Evolutionary conservation across 345 rosid species (phyloP).

Genomic region (Pistacia vera): DNA sequence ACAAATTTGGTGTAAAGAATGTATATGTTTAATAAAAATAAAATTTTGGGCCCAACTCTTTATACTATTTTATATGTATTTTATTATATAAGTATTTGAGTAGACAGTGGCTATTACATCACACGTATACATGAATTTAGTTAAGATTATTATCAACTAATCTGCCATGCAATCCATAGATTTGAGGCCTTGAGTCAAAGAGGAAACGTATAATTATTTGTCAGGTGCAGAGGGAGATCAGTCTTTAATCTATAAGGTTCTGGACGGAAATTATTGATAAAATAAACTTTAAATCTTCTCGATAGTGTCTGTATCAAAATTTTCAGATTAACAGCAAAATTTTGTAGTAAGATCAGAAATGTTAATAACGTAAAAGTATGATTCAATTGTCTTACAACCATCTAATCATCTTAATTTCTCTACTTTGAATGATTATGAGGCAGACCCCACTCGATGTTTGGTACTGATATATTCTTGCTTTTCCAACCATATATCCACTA

Average conservation of each 20-base stretch:
- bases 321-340: not conserved
- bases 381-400: constrained; percentile 15
- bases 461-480: too few relatives aligned
- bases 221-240: not conserved
- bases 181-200: not conserved
- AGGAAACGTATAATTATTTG: not conserved
- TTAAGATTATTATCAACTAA: too few relatives aligned
- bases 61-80: too few relatives aligned
- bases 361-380: not conserved
- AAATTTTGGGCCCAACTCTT: too few relatives aligned
- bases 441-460: too few relatives aligned
- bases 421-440: too few relatives aligned
- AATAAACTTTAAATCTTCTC: not conserved
- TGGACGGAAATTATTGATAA: not conserved
- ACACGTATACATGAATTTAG: too few relatives aligned
- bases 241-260: not conserved
- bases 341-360: not conserved
- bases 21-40: too few relatives aligned
- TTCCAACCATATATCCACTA: not conserved
- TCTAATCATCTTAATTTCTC: constrained; percentile 14
- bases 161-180: too few relatives aligned
- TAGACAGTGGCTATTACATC: too few relatives aligned
- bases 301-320: not conserved
- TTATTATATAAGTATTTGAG: too few relatives aligned
- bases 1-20: too few relatives aligned